Conservation (phyloP, 2,329 filamentous ascomycete genomes). For the Cladosporium sp. region DNA sequence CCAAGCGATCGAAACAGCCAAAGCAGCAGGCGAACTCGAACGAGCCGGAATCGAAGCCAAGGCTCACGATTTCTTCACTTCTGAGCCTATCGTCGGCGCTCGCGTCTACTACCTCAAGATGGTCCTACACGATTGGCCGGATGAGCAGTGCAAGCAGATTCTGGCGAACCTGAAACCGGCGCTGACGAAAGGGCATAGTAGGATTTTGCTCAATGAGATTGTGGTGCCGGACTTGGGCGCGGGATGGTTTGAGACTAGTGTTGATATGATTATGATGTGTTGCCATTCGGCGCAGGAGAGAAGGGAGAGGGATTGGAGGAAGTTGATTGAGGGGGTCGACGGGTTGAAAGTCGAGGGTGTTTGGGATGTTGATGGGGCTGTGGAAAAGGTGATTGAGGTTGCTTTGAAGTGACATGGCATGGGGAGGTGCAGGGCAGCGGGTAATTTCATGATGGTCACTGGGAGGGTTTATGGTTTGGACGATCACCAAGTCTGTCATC, state of each 20-base stretch:
- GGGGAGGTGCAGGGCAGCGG: too few species aligned
- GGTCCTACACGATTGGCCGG: constrained; percentile 22
- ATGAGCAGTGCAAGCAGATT: constrained; percentile 18
- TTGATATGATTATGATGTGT: constrained; percentile 19
- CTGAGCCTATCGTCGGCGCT: constrained; percentile 26
- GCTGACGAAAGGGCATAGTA: constrained; percentile 17
- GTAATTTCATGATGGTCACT: too few species aligned
- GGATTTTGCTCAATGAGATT: constrained; percentile 23
- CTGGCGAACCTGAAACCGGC: constrained; percentile 15
- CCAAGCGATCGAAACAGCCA: constrained; percentile 6
- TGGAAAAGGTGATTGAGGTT: constrained; percentile 8
- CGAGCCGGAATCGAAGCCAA: constrained; percentile 16
- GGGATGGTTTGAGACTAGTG: constrained; percentile 14
- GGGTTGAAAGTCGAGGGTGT: background rate
- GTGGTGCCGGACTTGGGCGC: constrained; percentile 18
- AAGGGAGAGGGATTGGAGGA: background rate
- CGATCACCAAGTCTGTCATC: too few species aligned
- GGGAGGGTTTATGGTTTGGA: too few species aligned
- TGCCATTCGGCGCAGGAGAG: constrained; percentile 14
- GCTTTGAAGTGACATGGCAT: background rate
- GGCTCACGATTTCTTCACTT: constrained; percentile 32
- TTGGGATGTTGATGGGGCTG: constrained; percentile 4
- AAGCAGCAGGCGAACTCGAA: constrained; percentile 13
- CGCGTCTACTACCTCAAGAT: constrained; percentile 15
- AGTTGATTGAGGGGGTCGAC: background rate